These are phyloP conservation scores for Cyclostephanos invisitatus DNA, from an alignment of 108 stramenopile genomes.

Conservation along the genomic window DNA sequence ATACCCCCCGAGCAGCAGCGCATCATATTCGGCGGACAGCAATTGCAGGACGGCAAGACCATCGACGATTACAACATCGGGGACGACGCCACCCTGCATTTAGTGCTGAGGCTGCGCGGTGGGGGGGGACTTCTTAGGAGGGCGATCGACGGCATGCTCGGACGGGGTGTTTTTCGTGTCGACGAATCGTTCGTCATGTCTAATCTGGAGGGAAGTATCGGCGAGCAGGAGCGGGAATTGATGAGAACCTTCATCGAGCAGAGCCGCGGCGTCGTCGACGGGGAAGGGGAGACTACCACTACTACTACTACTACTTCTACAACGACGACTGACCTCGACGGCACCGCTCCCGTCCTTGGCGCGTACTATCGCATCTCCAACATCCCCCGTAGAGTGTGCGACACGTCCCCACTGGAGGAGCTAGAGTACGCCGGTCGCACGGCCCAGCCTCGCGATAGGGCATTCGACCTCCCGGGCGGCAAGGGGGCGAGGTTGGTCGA, in stretches of 20 bases:
- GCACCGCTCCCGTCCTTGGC: conserved; percentile 44
- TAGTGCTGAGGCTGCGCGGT: conserved; percentile 89
- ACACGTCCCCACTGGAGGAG: conserved; percentile 62
- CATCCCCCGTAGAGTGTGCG: conserved; percentile 42
- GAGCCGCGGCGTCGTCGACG: conserved; percentile 34
- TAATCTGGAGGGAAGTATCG: conserved; percentile 61
- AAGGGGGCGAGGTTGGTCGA: conserved; percentile 68
- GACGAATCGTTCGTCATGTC: conserved; percentile 82
- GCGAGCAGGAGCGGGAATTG: conserved; percentile 70
- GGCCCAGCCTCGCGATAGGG: conserved; percentile 47
- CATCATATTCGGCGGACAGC: conserved; percentile 97
- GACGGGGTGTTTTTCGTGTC: conserved; percentile 60
- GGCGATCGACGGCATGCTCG: conserved; percentile 43
- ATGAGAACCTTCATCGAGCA: conserved; percentile 81
- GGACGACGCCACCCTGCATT: conserved; percentile 93
- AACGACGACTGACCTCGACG: conserved; percentile 18
- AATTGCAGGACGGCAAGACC: conserved; percentile 94
- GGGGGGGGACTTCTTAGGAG: conserved; percentile 27
- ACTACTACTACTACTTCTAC: too few species aligned
- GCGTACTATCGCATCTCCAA: conserved; percentile 73
- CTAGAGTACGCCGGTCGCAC: conserved; percentile 43
- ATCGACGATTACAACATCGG: conserved; percentile 95
- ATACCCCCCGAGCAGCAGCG: conserved; percentile 96
- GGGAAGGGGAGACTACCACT: conserved; percentile 20
- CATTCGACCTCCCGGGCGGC: conserved; percentile 72